Conservation (phyloP, 1,284 basidiomycete genomes). For the Cutaneotrichosporon arboriforme region DNA sequence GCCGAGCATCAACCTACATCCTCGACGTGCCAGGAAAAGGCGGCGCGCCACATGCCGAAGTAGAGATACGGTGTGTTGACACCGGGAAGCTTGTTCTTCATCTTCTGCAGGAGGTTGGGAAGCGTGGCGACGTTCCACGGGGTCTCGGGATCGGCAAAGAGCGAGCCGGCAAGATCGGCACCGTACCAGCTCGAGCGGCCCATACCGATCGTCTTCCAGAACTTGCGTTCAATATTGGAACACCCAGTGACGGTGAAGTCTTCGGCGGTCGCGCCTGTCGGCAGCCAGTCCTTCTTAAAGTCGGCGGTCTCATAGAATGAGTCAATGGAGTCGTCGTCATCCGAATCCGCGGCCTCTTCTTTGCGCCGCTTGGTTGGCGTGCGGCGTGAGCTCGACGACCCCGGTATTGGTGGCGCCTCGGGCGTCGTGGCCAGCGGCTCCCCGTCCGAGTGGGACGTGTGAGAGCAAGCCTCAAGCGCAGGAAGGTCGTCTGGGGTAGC, state of each 20-base stretch:
- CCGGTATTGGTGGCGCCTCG: conserved; percentile 2
- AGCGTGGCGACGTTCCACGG: conserved; percentile 91
- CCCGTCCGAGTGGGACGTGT: conserved; percentile 32
- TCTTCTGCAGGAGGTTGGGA: conserved; percentile 70
- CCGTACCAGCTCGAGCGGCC: conserved; percentile 86
- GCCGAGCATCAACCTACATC: conserved; percentile 46
- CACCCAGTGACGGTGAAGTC: conserved; percentile 86
- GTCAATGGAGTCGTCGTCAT: conserved; percentile 9
- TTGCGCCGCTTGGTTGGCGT: neutral
- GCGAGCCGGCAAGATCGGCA: conserved; percentile 77
- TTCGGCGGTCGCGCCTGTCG: conserved; percentile 58
- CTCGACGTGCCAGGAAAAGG: conserved; percentile 98
- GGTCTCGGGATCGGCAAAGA: conserved; percentile 74
- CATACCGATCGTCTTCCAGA: conserved; percentile 78
- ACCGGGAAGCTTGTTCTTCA: conserved; percentile 70
- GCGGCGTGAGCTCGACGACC: neutral
- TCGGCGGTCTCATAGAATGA: conserved; percentile 65
- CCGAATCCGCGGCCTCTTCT: neutral
- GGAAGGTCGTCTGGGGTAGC: conserved; percentile 19
- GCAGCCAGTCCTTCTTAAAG: conserved; percentile 68
- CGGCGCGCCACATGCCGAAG: conserved; percentile 98
- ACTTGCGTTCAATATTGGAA: conserved; percentile 77
- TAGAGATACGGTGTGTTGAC: conserved; percentile 98
- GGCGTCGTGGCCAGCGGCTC: conserved; percentile 33
- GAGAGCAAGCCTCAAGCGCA: conserved; percentile 26